Conservation (phyloP, 352 stramenopile genomes). For the Pythium coloratum region DNA sequence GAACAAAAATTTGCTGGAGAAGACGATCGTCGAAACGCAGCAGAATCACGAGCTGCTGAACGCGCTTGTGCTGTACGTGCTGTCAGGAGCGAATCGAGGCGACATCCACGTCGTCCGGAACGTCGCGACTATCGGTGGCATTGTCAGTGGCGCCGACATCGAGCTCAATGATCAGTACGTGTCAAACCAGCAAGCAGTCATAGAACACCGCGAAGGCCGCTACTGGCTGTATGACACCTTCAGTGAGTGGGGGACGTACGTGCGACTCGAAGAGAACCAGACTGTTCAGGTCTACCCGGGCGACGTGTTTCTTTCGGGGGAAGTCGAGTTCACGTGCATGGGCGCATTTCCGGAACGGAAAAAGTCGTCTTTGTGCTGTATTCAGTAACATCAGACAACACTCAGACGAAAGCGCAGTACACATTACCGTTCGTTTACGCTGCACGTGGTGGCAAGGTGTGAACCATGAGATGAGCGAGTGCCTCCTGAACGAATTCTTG, state of each 20-base stretch:
- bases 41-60: slow-evolving; percentile 49
- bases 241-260: slow-evolving; percentile 72
- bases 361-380: slow-evolving; percentile 53
- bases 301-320: slow-evolving; percentile 68
- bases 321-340: slow-evolving; percentile 80
- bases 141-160: slow-evolving; percentile 61
- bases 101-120: slow-evolving; percentile 80
- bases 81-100: slow-evolving; percentile 70
- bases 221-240: slow-evolving; percentile 77
- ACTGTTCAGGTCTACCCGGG: slow-evolving; percentile 58
- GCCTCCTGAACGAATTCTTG: slow-evolving; percentile 60
- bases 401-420: not conserved
- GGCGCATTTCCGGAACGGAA: slow-evolving; percentile 58
- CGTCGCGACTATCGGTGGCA: slow-evolving; percentile 50
- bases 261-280: slow-evolving; percentile 74
- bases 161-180: slow-evolving; percentile 72
- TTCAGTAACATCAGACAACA: slow-evolving; percentile 29
- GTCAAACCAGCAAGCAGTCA: slow-evolving; percentile 55
- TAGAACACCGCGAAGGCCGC: slow-evolving; percentile 65
- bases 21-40: slow-evolving; percentile 54
- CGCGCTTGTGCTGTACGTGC: slow-evolving; percentile 74
- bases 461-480: slow-evolving; percentile 59
- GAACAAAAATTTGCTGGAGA: slow-evolving; percentile 66
- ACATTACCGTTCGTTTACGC: slow-evolving; percentile 9
- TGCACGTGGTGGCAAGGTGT: slow-evolving; percentile 22